A percentile compares a stretch with the other conserved stretches of the same genome.
Evolutionary conservation across 306 rosid species (phyloP).

Genomic region (Prosopis cineraria): DNA sequence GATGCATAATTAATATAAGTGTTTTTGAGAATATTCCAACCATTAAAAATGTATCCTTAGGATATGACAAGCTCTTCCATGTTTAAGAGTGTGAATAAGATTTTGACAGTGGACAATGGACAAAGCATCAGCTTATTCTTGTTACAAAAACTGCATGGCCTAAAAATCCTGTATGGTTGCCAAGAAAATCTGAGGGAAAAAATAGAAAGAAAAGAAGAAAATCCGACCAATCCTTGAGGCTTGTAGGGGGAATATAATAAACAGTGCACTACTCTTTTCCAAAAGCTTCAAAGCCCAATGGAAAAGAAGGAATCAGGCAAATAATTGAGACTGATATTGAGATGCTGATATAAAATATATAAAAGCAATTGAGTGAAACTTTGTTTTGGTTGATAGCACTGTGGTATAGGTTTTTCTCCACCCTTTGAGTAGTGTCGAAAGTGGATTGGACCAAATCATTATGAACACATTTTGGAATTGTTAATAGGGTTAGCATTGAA

Average conservation of each 20-base stretch:
- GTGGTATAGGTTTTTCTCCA: conserved; percentile 3
- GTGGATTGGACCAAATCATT: conserved; percentile 59
- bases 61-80: background rate
- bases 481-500: conserved; percentile 29
- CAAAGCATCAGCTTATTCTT: conserved; percentile 52
- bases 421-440: conserved; percentile 48
- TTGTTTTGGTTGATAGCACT: conserved; percentile 43
- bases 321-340: conserved; percentile 35
- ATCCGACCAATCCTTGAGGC: background rate
- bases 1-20: background rate
- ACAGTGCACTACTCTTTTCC: conserved; percentile 38
- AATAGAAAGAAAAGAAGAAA: background rate
- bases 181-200: conserved; percentile 34
- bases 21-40: background rate
- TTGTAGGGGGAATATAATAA: conserved; percentile 41
- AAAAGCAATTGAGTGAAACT: conserved; percentile 40
- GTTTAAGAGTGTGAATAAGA: conserved; percentile 47
- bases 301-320: conserved; percentile 41
- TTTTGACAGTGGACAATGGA: conserved; percentile 62
- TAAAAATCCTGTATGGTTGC: conserved; percentile 37
- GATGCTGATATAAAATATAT: conserved; percentile 26
- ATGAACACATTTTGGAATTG: conserved; percentile 33
- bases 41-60: background rate
- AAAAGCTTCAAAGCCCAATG: conserved; percentile 48
- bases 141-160: conserved; percentile 21